A percentile compares a stretch with the other conserved stretches of the same genome.
Conservation (phyloP, 352 stramenopile genomes). For the Phytophthora crassamura region DNA sequence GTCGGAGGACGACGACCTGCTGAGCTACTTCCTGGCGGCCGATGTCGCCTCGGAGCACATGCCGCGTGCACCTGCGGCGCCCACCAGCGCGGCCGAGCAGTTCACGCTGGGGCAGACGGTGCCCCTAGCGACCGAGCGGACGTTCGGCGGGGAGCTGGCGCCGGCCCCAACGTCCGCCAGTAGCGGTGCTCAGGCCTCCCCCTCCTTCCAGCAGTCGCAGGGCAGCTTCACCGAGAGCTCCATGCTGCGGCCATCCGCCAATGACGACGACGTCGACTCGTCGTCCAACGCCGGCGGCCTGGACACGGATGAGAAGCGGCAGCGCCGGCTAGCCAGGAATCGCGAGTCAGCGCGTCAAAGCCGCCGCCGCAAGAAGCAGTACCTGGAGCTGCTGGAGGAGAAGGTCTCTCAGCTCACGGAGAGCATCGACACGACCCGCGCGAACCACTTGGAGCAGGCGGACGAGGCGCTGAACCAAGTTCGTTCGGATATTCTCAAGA, state of each 20-base stretch:
- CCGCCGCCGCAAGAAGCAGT: conserved; percentile 90
- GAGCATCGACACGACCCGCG: conserved; percentile 83
- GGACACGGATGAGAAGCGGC: conserved; percentile 81
- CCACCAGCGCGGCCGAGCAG: conserved; percentile 28
- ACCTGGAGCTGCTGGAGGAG: conserved; percentile 88
- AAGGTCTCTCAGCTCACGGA: conserved; percentile 90
- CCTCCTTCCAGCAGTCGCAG: conserved; percentile 57
- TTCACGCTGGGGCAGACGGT: conserved; percentile 47
- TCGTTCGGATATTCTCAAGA: conserved; percentile 77
- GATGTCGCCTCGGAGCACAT: conserved; percentile 72
- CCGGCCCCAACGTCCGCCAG: conserved; percentile 5
- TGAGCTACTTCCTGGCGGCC: conserved; percentile 88
- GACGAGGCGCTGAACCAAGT: conserved; percentile 83
- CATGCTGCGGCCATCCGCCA: conserved; percentile 55
- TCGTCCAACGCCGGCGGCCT: conserved; percentile 45
- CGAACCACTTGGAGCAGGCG: conserved; percentile 75
- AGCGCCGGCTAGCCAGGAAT: conserved; percentile 81
- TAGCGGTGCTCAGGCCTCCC: conserved; percentile 12
- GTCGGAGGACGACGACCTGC: conserved; percentile 85
- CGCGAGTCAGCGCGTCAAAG: conserved; percentile 90
- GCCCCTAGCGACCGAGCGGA: conserved; percentile 35
- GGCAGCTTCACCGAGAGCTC: conserved; percentile 65
- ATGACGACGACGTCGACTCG: conserved; percentile 67
- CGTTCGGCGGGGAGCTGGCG: conserved; percentile 36
- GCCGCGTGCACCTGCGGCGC: conserved; percentile 23